Percentiles rank a stretch among this genome's conserved stretches.
phyloP scores from a whole-genome alignment of 108 stramenopile genomes.

The Stephanodiscus triporus region DNA sequence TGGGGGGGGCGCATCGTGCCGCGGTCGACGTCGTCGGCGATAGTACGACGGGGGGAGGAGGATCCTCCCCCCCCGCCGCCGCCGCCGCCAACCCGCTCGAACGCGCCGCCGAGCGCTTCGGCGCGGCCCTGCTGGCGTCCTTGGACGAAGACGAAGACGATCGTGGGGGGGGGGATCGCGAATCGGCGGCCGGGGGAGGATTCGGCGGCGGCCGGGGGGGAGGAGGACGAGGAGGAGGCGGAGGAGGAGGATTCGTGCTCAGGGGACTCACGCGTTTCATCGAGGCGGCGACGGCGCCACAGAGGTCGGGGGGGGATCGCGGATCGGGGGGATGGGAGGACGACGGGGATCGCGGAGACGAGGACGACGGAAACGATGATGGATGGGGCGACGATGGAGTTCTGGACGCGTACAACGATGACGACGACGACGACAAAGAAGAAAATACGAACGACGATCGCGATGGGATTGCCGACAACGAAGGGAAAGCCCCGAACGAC shows the following conservation, averaged over 20 bases:
- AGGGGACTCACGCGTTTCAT: slow-evolving; percentile 47
- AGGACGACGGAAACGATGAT: neutral
- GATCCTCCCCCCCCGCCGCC: neutral
- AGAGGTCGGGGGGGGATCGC: neutral
- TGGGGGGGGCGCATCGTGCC: too few relatives aligned
- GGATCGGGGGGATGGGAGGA: slow-evolving; percentile 1
- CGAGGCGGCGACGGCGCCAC: slow-evolving; percentile 45
- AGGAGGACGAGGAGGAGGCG: neutral
- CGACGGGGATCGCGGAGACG: neutral
- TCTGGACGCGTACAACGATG: neutral
- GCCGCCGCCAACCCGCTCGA: neutral
- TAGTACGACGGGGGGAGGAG: neutral
- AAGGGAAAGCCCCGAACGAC: neutral
- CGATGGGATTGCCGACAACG: neutral
- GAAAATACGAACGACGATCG: too few relatives aligned
- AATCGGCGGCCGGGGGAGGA: slow-evolving; percentile 13
- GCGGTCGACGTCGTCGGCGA: neutral
- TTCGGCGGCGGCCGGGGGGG: slow-evolving; percentile 33
- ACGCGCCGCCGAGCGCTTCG: slow-evolving; percentile 31
- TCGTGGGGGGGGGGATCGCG: neutral
- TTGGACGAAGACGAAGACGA: slow-evolving; percentile 25
- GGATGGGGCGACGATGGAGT: neutral
- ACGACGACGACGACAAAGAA: neutral
- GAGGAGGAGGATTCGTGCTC: slow-evolving; percentile 45
- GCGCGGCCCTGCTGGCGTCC: slow-evolving; percentile 44